Conservation (phyloP, 2,329 filamentous ascomycete genomes). For the Aspergillus glaucus region DNA sequence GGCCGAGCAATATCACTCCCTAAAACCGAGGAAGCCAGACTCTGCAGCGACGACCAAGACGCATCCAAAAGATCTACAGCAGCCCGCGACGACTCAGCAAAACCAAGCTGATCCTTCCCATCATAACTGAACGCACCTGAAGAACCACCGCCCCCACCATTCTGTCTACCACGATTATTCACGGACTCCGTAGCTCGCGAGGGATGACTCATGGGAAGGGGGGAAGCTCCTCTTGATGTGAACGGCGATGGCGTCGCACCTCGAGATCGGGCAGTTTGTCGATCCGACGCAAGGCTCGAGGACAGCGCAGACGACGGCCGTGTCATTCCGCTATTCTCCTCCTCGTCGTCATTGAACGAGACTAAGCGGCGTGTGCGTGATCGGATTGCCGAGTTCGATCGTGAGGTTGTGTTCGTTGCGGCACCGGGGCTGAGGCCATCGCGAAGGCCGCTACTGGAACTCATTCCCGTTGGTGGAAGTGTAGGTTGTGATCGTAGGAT, state of each 20-base stretch:
- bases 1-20: slow-evolving; percentile 33
- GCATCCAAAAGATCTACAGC: slow-evolving; percentile 38
- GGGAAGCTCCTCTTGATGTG: slow-evolving; percentile 31
- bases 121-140: slow-evolving; percentile 18
- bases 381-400: slow-evolving; percentile 35
- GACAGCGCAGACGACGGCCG: slow-evolving; percentile 21
- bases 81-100: slow-evolving; percentile 20
- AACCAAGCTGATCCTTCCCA: slow-evolving; percentile 16
- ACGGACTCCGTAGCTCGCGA: slow-evolving; percentile 25
- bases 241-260: slow-evolving; percentile 36
- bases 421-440: slow-evolving; percentile 31
- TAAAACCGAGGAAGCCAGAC: slow-evolving; percentile 42
- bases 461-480: slow-evolving; percentile 32
- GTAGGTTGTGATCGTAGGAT: slow-evolving; percentile 7
- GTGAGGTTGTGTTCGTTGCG: slow-evolving; percentile 23
- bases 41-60: slow-evolving; percentile 45
- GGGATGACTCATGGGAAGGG: slow-evolving; percentile 33
- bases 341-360: slow-evolving; percentile 36
- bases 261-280: slow-evolving; percentile 34
- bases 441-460: slow-evolving; percentile 32
- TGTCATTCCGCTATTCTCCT: slow-evolving; percentile 12
- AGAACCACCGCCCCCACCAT: slow-evolving; percentile 13
- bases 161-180: slow-evolving; percentile 13
- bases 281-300: slow-evolving; percentile 21
- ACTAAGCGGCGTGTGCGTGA: slow-evolving; percentile 40